Evolutionary conservation across 2,329 filamentous ascomycete species (phyloP), one percentile per base, ranked within the genome.

Genomic region (Sarocladium brachiariae): DNA sequence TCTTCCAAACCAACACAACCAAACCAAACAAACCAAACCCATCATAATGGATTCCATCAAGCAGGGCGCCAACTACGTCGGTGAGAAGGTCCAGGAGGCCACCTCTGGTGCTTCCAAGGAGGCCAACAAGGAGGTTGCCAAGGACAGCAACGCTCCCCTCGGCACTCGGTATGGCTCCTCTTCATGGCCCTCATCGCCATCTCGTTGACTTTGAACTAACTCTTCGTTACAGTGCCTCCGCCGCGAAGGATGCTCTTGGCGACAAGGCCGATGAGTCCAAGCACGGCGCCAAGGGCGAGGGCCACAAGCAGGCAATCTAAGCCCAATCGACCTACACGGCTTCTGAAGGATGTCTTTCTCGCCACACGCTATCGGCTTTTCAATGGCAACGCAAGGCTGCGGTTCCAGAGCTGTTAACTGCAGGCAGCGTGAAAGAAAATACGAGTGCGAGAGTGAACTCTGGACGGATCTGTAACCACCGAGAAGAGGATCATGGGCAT

Each of bases 71-170:
- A 84, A 84, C 77, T 82, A 79, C 77, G 79, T 83, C 67, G 67
- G 74, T 55, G 82, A 85, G 75, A 70, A 73, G 61, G 68, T 81
- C 64, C 75, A 84, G 73, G 71, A 82, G 65, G 71, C 72, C 54
- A 63, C 73, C 55, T 70, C 71, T 54, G 73, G 76, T 57, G 70
- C 77, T 54, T 79, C 74, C 70, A 86, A 86, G 79, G 81, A 85
- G 71, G 72, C 72, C 72, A 86, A 86, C 78, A 85, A 86, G 78
- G 64, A 76, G 57, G 75, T 81, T 57, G 83, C 82, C 66, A 85
- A 86, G 76, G 79, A 81, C 64, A 65, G 58, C 65, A 69, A 82
- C 63, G 73, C 73, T 54, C 56, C 58, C 58, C 5, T 81, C 52
- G 63, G 69, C 62, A 81, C 76, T 63, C 81, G 83, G 74, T 77